These are phyloP conservation scores for Macrotyloma uniflorum DNA, from an alignment of 306 rosid genomes.

Conservation along the genomic window DNA sequence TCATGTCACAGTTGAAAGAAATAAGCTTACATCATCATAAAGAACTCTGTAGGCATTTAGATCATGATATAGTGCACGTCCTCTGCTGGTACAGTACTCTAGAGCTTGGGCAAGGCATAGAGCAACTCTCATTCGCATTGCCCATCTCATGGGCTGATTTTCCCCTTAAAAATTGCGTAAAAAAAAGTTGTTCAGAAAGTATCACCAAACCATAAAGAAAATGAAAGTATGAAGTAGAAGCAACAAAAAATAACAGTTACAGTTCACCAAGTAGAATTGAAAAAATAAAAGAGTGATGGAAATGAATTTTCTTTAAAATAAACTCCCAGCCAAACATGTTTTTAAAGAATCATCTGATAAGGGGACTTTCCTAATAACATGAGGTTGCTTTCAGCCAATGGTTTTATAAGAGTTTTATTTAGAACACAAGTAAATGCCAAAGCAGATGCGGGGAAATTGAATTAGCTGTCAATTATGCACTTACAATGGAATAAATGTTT, in stretches of 20 bases:
- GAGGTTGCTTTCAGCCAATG: background rate
- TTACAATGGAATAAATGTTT: conserved; percentile 97
- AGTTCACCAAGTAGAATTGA: conserved; percentile 4
- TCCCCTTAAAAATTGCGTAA: conserved; percentile 71
- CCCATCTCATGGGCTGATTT: conserved; percentile 90
- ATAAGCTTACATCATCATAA: conserved; percentile 80
- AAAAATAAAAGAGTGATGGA: background rate
- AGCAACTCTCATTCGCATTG: conserved; percentile 96
- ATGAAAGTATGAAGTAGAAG: conserved; percentile 16
- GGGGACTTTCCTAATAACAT: background rate
- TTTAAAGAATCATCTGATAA: background rate
- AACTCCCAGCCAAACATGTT: background rate
- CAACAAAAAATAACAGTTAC: conserved; percentile 26
- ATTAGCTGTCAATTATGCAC: conserved; percentile 39
- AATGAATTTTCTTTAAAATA: conserved; percentile 10
- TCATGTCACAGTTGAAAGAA: conserved; percentile 30
- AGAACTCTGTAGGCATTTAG: conserved; percentile 91
- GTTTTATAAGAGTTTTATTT: conserved; percentile 15
- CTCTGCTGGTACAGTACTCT: conserved; percentile 90
- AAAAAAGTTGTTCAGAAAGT: conserved; percentile 29
- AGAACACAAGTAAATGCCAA: conserved; percentile 23
- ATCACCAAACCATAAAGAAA: conserved; percentile 9
- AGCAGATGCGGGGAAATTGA: conserved; percentile 26
- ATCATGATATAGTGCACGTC: conserved; percentile 95
- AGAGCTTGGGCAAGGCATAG: conserved; percentile 91